Base-by-base conservation (phyloP, 2,329 filamentous ascomycete species). In the Madurella mycetomatis region DNA sequence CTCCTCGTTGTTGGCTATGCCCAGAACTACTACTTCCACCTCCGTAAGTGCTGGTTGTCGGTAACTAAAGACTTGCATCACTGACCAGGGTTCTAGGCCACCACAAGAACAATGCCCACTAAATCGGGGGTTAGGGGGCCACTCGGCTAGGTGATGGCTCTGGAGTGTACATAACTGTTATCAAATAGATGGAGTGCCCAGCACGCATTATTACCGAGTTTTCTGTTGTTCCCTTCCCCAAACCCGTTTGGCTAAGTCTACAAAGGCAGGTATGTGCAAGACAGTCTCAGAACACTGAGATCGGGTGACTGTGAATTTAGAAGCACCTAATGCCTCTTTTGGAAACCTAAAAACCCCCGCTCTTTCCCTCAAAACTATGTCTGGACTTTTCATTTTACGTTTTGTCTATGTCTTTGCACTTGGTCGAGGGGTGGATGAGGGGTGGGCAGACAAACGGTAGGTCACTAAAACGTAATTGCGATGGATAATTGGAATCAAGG, bases 101-200 rank as follows among this genome's bases (percentile, higher is more conserved):
- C 85, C 92, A 97, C 88, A 99, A 99, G 89, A 97, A 99, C 88
- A 95, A 99, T 76, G 89, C 90, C 68, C 94, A 99, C 82, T 99
- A 95, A 79, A 70, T 44, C 41, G 47, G 40, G 44, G 40, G 43
- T 17, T n/a, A 40, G 41, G 41, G 34, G 58, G 56, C 60, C 41
- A 41, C 52, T 42, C 51, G 49, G 40, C 44, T 51, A 51, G 59
- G 57, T 55, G 41, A 45, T 58, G 54, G 53, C 53, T 51, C 55
- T 52, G 65, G 65, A 61, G 66, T 76, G 73, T 75, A 75, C 64
- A 74, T 76, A 74, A 70, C 63, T 68, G 66, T 67, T 69, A 63
- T 61, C 61, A 64, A 69, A 69, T 67, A 72, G 67, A 70, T 62
- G 67, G 67, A 63, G 53, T 66, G 64, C 67, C 41, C 41, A 67